Evolutionary conservation across 805 yeast species (phyloP).

Genomic region (Yarrowia sp.): DNA sequence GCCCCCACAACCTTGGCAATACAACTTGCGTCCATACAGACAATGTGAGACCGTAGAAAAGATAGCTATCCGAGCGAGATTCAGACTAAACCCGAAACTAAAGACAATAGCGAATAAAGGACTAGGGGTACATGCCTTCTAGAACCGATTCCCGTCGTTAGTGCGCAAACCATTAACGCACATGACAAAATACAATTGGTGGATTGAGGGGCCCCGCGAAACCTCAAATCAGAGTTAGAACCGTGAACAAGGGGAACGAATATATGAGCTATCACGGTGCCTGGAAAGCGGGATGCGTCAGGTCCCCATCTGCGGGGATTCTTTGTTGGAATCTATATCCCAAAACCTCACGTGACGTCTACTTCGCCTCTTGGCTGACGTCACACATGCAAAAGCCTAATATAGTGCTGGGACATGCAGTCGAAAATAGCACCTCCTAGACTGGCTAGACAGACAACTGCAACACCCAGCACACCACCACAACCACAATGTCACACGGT

Average conservation of each 20-base stretch:
- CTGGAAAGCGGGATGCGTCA: neutral
- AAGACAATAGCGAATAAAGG: no score
- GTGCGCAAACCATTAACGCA: neutral
- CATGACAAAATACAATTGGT: neutral
- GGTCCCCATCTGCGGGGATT: neutral
- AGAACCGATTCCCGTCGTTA: neutral
- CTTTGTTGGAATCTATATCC: no score
- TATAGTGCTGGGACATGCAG: conserved; percentile 7
- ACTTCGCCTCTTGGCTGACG: conserved; percentile 3
- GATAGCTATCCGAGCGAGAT: no score
- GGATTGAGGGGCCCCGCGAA: no score
- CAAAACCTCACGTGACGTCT: neutral
- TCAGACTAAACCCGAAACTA: no score
- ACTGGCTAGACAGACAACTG: neutral
- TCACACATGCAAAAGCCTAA: conserved; percentile 23
- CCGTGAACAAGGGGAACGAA: no score
- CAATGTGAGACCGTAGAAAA: no score
- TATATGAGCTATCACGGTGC: neutral
- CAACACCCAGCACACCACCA: neutral
- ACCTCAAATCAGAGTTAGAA: no score
- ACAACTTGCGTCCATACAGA: no score
- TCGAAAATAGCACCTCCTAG: conserved; percentile 10
- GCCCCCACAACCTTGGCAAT: no score
- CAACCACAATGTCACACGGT: conserved; percentile 15
- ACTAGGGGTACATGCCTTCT: neutral